A percentile compares a stretch with the other conserved stretches of the same genome.
Evolutionary conservation across 306 rosid genomes (phyloP).

Genomic region (Rosa lucieae): DNA sequence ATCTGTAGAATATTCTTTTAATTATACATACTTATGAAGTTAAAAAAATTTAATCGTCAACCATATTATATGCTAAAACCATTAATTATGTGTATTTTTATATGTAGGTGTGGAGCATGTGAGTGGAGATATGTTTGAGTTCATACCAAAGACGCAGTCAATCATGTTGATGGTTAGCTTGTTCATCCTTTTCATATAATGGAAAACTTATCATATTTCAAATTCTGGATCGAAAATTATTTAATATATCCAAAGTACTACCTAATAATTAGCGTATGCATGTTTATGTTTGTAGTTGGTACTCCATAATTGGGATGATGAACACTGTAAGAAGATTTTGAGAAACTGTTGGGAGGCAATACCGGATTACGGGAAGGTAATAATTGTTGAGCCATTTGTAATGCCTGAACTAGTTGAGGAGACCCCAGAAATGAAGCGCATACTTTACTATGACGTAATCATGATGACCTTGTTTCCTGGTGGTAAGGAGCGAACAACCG

Average conservation of each 20-base stretch:
- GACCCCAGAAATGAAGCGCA: neutral
- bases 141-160: conserved; percentile 1
- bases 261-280: neutral
- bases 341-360: conserved; percentile 17
- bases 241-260: neutral
- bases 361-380: conserved; percentile 15
- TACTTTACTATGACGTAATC: neutral
- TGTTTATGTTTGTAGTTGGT: conserved; percentile 3
- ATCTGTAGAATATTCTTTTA: too few relatives aligned
- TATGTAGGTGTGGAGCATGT: conserved; percentile 9
- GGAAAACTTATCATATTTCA: neutral
- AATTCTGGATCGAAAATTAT: neutral
- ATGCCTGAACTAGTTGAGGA: neutral
- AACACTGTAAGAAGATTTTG: neutral
- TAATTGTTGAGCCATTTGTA: neutral
- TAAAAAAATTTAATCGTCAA: neutral
- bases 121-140: conserved; percentile 19
- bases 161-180: conserved; percentile 15
- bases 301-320: conserved; percentile 21
- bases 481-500: neutral
- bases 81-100: neutral
- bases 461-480: conserved; percentile 1
- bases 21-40: too few relatives aligned
- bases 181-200: neutral
- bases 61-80: neutral